Percentiles rank a stretch among this genome's conserved stretches.
These are phyloP conservation scores for Sistotremastrum niveocremeum DNA, from an alignment of 768 basidiomycete genomes.

Conservation along the genomic window DNA sequence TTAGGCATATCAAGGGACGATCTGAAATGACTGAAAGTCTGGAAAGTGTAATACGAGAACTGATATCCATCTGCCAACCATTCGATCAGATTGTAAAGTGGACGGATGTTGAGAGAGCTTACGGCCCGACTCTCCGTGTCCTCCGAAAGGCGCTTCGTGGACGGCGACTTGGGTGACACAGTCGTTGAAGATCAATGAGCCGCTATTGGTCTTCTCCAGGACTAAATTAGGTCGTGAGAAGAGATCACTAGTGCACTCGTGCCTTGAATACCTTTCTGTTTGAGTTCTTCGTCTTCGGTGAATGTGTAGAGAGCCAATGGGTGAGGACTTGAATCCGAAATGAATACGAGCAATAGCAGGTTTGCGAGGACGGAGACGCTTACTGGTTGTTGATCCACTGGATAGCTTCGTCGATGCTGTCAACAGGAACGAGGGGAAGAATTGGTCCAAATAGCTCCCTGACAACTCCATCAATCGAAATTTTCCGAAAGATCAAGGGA, in stretches of 20 bases:
- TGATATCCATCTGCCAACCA: conserved; percentile 14
- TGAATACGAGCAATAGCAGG: background rate
- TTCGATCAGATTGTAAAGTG: background rate
- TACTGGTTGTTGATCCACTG: conserved; percentile 8
- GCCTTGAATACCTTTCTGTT: conserved; percentile 11
- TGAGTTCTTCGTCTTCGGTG: conserved; percentile 29
- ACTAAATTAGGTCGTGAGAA: conserved; percentile 23
- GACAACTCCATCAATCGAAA: background rate
- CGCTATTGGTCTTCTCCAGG: conserved; percentile 40
- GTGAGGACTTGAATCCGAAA: conserved; percentile 27
- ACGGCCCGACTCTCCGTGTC: conserved; percentile 56
- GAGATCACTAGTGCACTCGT: background rate
- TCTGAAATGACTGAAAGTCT: conserved; percentile 36
- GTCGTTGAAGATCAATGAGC: conserved; percentile 46
- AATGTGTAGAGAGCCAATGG: conserved; percentile 57
- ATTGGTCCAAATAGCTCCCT: conserved; percentile 26
- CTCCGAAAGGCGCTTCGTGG: conserved; percentile 34
- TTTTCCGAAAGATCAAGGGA: background rate
- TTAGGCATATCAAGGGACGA: conserved; percentile 40
- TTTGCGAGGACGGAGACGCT: background rate
- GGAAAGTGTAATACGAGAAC: conserved; percentile 15
- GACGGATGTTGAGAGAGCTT: conserved; percentile 10
- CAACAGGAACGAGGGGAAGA: conserved; percentile 18
- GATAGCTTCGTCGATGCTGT: conserved; percentile 13
- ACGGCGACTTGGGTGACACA: conserved; percentile 37